These are phyloP conservation scores for Corylus avellana DNA, from an alignment of 306 rosid genomes.

Conservation along the genomic window DNA sequence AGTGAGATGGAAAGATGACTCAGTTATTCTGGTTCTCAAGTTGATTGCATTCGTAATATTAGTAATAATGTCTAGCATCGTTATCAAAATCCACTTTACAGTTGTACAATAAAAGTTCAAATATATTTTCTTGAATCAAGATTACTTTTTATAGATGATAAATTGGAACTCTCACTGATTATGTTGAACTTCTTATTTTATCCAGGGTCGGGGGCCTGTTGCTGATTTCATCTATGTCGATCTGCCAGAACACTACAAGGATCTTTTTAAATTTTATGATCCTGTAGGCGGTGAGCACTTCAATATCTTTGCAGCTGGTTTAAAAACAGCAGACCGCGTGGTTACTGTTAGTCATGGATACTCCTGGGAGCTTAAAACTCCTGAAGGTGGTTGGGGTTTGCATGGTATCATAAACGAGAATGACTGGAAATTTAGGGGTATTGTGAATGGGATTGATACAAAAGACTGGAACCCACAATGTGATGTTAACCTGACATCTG, in stretches of 20 bases:
- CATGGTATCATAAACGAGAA: conserved; percentile 72
- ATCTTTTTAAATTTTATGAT: conserved; percentile 69
- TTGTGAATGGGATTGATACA: conserved; percentile 87
- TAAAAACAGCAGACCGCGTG: conserved; percentile 81
- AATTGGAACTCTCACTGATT: conserved; percentile 13
- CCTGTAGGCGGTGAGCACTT: conserved; percentile 96
- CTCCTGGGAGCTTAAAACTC: conserved; percentile 83
- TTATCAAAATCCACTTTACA: background rate
- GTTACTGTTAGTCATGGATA: conserved; percentile 97
- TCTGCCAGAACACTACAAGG: conserved; percentile 73
- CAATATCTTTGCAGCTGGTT: conserved; percentile 94
- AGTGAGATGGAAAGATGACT: background rate
- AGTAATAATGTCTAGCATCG: background rate
- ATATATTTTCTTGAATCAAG: background rate
- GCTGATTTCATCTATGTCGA: conserved; percentile 58
- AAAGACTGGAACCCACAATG: conserved; percentile 79
- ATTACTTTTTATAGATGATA: background rate
- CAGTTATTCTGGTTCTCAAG: background rate
- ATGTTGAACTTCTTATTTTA: conserved; percentile 6
- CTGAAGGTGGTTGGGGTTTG: conserved; percentile 96
- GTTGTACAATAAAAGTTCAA: background rate
- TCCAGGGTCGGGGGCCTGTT: conserved; percentile 92
- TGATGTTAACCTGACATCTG: conserved; percentile 70
- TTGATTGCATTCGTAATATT: background rate
- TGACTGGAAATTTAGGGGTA: conserved; percentile 88